phyloP scores from a whole-genome alignment of 768 basidiomycete species.

The Naganishia vishniacii region DNA sequence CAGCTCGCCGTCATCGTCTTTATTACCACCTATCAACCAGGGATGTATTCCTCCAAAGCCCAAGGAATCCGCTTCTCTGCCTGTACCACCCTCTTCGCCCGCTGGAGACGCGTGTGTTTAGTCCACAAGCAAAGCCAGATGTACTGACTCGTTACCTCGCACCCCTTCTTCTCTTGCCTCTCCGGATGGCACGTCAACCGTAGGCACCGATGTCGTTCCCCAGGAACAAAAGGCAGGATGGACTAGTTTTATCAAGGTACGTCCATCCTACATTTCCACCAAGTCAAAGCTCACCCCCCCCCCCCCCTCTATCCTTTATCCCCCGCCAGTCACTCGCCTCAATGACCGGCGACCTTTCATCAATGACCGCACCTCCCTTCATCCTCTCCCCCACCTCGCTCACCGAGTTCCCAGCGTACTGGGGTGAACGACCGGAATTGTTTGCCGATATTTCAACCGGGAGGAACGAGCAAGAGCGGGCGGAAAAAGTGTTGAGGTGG shows the following conservation, averaged over 20 bases:
- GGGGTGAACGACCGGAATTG: slow-evolving; percentile 88
- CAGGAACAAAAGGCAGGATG: slow-evolving; percentile 77
- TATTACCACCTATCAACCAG: background rate
- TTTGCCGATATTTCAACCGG: slow-evolving; percentile 82
- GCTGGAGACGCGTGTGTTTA: too few species aligned
- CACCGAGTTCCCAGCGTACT: slow-evolving; percentile 92
- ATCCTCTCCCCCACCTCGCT: slow-evolving; percentile 85
- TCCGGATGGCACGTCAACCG: too few species aligned
- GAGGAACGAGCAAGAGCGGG: slow-evolving; percentile 64
- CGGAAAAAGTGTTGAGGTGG: slow-evolving; percentile 81
- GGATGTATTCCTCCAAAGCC: background rate
- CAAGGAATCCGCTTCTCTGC: slow-evolving; percentile 6
- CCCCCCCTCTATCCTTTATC: slow-evolving; percentile 19
- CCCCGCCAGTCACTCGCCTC: slow-evolving; percentile 55
- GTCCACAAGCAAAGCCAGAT: too few species aligned
- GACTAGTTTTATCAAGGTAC: slow-evolving; percentile 85
- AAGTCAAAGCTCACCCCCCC: too few species aligned
- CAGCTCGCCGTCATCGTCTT: too few species aligned
- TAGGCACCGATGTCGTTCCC: slow-evolving; percentile 58
- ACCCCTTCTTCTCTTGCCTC: background rate
- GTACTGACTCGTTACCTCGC: too few species aligned
- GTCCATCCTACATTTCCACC: too few species aligned
- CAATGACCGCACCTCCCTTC: slow-evolving; percentile 55
- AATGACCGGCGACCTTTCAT: slow-evolving; percentile 78
- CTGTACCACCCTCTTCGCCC: background rate